Conservation (phyloP, 257 asterid genomes). For the Buddleja alternifolia region DNA sequence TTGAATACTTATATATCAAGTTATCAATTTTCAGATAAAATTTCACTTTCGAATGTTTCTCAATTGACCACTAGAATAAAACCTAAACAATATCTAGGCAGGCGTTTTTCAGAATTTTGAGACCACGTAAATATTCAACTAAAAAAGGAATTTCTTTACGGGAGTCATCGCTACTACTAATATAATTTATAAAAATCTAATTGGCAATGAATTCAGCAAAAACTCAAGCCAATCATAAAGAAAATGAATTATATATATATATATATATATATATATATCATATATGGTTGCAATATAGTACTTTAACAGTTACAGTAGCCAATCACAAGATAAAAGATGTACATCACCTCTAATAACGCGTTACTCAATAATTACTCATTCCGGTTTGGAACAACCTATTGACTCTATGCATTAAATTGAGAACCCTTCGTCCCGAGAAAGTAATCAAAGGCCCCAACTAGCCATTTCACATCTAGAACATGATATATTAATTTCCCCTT, state of each 20-base stretch:
- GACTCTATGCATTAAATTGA: neutral
- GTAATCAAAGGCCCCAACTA: neutral
- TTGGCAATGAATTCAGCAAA: too few relatives aligned
- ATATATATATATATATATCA: too few relatives aligned
- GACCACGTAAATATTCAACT: too few relatives aligned
- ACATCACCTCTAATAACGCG: neutral
- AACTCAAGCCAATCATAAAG: too few relatives aligned
- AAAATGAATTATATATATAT: too few relatives aligned
- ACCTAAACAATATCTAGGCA: neutral
- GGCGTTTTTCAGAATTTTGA: neutral
- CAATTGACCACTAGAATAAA: neutral
- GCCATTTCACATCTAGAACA: slow-evolving; percentile 2
- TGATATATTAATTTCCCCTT: neutral
- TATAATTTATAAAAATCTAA: too few relatives aligned
- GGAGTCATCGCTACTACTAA: too few relatives aligned
- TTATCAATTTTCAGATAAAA: neutral
- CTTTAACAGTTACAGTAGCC: too few relatives aligned
- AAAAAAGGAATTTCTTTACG: too few relatives aligned
- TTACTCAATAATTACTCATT: neutral
- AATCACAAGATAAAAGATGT: too few relatives aligned
- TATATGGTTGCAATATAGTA: too few relatives aligned
- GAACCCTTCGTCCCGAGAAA: neutral
- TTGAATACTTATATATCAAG: neutral
- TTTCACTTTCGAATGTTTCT: neutral
- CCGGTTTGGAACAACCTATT: neutral